Conservation (phyloP, 371 early-diverging fungal species). For the Mucor circinelloides region DNA sequence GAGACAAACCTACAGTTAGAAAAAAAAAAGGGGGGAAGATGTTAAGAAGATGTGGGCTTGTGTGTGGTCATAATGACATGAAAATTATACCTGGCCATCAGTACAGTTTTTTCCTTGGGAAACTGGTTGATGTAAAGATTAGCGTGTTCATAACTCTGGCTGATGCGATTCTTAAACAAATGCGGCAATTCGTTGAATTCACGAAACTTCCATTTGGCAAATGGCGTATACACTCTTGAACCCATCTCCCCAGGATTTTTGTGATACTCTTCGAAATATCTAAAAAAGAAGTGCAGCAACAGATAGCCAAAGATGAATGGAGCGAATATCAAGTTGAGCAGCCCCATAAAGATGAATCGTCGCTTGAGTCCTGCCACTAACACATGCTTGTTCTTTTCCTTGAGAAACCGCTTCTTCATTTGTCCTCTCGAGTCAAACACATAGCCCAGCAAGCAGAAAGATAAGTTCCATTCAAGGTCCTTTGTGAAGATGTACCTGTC, state of each 20-base stretch:
- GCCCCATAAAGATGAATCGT: constrained; percentile 87
- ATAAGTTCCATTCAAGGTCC: constrained; percentile 91
- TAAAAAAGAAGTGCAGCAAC: constrained; percentile 87
- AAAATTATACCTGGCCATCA: constrained; percentile 68
- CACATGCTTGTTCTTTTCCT: constrained; percentile 60
- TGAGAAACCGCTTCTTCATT: constrained; percentile 79
- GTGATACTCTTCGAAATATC: constrained; percentile 92
- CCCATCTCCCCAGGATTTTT: constrained; percentile 85
- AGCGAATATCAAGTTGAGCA: constrained; percentile 80
- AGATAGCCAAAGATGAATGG: constrained; percentile 89
- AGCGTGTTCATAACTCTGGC: constrained; percentile 72
- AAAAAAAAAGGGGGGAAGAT: background rate
- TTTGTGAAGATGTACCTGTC: constrained; percentile 71
- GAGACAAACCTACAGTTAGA: constrained; percentile 72
- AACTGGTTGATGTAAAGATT: constrained; percentile 88
- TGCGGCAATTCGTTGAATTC: constrained; percentile 98
- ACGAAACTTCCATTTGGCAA: constrained; percentile 91
- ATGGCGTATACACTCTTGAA: constrained; percentile 82
- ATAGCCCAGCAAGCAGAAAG: constrained; percentile 80
- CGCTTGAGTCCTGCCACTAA: constrained; percentile 72
- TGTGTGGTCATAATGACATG: background rate
- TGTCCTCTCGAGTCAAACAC: constrained; percentile 87
- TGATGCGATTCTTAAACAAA: constrained; percentile 77
- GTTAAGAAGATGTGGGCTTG: background rate
- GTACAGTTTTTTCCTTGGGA: constrained; percentile 78